Conservation (phyloP, 805 yeast species). For the Torulaspora quercuum region DNA sequence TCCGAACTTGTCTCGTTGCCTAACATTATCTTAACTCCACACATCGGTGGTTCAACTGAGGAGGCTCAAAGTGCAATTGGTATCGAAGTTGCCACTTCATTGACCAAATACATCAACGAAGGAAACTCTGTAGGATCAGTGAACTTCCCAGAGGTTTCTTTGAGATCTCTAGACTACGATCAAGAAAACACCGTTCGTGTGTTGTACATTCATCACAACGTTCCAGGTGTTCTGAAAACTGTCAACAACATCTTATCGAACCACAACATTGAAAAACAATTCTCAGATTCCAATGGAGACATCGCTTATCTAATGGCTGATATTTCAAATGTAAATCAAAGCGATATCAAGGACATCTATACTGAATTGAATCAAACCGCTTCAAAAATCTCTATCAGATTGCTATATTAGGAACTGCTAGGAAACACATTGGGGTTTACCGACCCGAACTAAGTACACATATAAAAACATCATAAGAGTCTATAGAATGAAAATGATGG, state of each 20-base stretch:
- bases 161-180: constrained; percentile 82
- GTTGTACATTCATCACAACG: constrained; percentile 92
- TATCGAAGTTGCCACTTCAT: constrained; percentile 83
- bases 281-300: constrained; percentile 93
- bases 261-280: constrained; percentile 97
- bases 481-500: constrained; percentile 1
- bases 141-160: constrained; percentile 96
- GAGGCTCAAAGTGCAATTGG: constrained; percentile 99
- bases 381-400: constrained; percentile 85
- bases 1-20: constrained; percentile 76
- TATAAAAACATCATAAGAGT: neutral
- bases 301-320: constrained; percentile 98
- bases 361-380: constrained; percentile 85
- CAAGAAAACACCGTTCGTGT: constrained; percentile 90
- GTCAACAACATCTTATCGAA: constrained; percentile 93
- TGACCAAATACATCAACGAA: constrained; percentile 90
- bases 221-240: constrained; percentile 97
- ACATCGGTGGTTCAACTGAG: constrained; percentile 98
- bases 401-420: constrained; percentile 62
- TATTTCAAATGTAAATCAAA: constrained; percentile 75
- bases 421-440: no score
- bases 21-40: constrained; percentile 92
- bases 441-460: neutral
- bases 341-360: constrained; percentile 80
- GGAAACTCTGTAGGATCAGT: constrained; percentile 94